Evolutionary conservation across 2,329 filamentous ascomycete species (phyloP).

Genomic region (Scedosporium dehoogii): DNA sequence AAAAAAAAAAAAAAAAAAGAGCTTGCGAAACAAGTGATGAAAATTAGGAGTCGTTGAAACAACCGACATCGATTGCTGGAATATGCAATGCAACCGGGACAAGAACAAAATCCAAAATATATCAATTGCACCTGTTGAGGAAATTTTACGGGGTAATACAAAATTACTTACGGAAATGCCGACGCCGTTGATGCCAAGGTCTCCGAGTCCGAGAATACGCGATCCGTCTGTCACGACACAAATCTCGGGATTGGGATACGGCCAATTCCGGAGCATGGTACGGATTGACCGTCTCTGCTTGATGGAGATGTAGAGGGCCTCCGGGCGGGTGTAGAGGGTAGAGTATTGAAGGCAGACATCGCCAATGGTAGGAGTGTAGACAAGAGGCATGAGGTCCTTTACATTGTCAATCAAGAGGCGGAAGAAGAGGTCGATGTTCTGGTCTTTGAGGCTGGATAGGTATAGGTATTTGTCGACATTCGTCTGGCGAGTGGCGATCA

Average conservation of each 20-base stretch:
- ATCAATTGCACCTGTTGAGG: background rate
- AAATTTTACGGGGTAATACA: background rate
- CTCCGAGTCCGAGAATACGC: slow-evolving; percentile 82
- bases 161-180: slow-evolving; percentile 69
- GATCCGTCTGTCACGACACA: slow-evolving; percentile 96
- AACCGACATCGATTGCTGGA: no score
- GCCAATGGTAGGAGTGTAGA: slow-evolving; percentile 86
- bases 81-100: no score
- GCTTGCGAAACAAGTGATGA: background rate
- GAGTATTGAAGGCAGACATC: slow-evolving; percentile 96
- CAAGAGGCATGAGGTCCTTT: slow-evolving; percentile 69
- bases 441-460: slow-evolving; percentile 63
- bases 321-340: slow-evolving; percentile 87
- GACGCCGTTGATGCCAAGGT: slow-evolving; percentile 94
- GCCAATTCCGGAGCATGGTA: slow-evolving; percentile 89
- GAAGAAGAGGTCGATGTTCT: slow-evolving; percentile 76
- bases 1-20: background rate
- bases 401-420: slow-evolving; percentile 68
- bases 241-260: slow-evolving; percentile 80
- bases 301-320: slow-evolving; percentile 93
- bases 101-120: background rate
- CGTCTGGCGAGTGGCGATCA: slow-evolving; percentile 60
- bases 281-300: slow-evolving; percentile 85
- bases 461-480: slow-evolving; percentile 77
- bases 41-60: background rate